Conservation (phyloP, 768 basidiomycete genomes). For the Mycena haematopus region DNA sequence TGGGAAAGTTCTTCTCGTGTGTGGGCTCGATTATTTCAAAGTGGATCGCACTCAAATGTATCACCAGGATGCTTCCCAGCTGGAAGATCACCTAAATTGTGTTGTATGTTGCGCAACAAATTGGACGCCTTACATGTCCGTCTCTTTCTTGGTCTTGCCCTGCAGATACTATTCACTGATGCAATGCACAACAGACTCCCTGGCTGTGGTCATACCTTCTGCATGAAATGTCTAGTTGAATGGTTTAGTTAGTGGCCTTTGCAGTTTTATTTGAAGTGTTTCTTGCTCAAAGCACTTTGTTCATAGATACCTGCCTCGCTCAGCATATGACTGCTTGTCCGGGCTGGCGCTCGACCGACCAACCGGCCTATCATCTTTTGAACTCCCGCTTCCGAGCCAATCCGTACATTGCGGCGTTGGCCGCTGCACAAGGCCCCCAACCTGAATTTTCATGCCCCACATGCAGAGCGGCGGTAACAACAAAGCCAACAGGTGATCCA, state of each 20-base stretch:
- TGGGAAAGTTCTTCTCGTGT: slow-evolving; percentile 41
- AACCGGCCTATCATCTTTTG: slow-evolving; percentile 31
- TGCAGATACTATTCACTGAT: neutral
- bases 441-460: slow-evolving; percentile 73
- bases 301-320: slow-evolving; percentile 47
- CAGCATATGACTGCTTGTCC: slow-evolving; percentile 59
- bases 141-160: slow-evolving; percentile 6
- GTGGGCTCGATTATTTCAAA: slow-evolving; percentile 19
- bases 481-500: slow-evolving; percentile 43
- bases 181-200: slow-evolving; percentile 50
- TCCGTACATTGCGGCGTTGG: slow-evolving; percentile 37
- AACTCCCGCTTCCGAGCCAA: slow-evolving; percentile 36
- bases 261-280: neutral
- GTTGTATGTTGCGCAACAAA: slow-evolving; percentile 69
- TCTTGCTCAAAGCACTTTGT: slow-evolving; percentile 46
- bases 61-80: slow-evolving; percentile 45
- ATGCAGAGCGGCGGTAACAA: slow-evolving; percentile 58
- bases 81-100: slow-evolving; percentile 65
- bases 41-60: neutral
- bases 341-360: slow-evolving; percentile 43
- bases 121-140: slow-evolving; percentile 74
- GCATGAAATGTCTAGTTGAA: slow-evolving; percentile 63
- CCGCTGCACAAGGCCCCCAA: slow-evolving; percentile 36
- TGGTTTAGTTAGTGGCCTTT: slow-evolving; percentile 44
- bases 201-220: slow-evolving; percentile 74